Evolutionary conservation across 176 grass and related monocot species (phyloP).

Genomic region (Triticum turgidum): DNA sequence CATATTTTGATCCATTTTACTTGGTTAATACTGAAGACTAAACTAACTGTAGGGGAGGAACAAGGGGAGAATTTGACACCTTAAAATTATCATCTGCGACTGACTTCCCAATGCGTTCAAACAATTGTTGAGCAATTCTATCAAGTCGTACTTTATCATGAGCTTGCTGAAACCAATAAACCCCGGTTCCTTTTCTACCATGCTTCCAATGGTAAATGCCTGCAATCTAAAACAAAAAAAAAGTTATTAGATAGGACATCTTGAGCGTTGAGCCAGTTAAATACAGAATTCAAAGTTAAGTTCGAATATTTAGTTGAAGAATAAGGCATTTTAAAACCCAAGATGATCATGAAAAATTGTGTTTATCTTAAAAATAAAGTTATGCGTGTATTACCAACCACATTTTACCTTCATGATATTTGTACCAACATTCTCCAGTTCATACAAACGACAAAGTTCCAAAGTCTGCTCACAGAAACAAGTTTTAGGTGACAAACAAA

Average conservation of each 20-base stretch:
- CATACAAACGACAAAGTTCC: conserved; percentile 87
- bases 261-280: conserved; percentile 11
- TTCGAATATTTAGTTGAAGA: not conserved
- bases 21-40: not conserved
- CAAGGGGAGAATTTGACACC: conserved; percentile 42
- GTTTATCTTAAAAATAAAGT: not conserved
- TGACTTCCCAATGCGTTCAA: conserved; percentile 80
- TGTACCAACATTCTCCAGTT: conserved; percentile 74
- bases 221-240: conserved; percentile 56
- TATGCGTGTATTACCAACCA: conserved; percentile 12
- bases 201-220: conserved; percentile 95
- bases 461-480: conserved; percentile 67
- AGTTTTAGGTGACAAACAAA: conserved; percentile 26
- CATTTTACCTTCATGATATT: conserved; percentile 82
- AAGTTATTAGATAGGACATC: conserved; percentile 6
- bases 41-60: conserved; percentile 22
- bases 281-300: not conserved
- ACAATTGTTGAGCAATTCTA: conserved; percentile 91
- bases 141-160: conserved; percentile 68
- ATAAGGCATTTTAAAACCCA: conserved; percentile 31
- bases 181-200: conserved; percentile 81
- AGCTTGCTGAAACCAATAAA: conserved; percentile 98
- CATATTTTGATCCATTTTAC: not conserved
- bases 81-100: conserved; percentile 91
- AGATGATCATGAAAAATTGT: conserved; percentile 7